Evolutionary conservation across 2,329 filamentous ascomycete genomes (phyloP), one percentile per base, ranked within the genome.

Genomic region (Colletotrichum sp.): DNA sequence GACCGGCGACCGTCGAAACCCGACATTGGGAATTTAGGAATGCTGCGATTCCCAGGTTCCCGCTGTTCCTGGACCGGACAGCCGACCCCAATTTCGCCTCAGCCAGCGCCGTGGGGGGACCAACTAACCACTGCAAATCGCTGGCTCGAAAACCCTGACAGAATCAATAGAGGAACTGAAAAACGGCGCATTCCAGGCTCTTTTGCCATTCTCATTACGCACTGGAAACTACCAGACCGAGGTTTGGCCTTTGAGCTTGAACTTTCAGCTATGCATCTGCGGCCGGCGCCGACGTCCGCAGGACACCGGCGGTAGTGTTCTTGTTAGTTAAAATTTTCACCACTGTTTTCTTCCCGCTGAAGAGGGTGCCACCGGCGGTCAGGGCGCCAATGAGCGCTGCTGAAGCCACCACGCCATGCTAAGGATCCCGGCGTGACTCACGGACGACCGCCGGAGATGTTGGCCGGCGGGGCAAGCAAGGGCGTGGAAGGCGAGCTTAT

Each of bases 271-370:
- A 18, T 72, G 32, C 34, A 9, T 28, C 10, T 16, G 16, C 64
- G 59, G 73, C 70, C 34, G 64, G 70, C 64, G 73, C 73, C 69
- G 69, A 68, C 44, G 64, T 39, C 70, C 73, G 70, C 30, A n/a
- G 73, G 73, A 75, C 24, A 62, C 62, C 63, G 73, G 28, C 57
- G 73, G 73, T 36, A 12, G 7, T 68, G 34, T n/a, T 39, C 2
- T 2, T 48, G 30, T 13, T 55, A 8, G 68, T 24, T 16, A 26
- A 52, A 48, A 13, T 48, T 72, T 57, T 57, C 22, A 52, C n/a
- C n/a, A 52, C 44, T 52, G n/a, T 52, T 39, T 3, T 32, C 24
- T 32, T 24, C 64, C 62, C 36, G 28, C 60, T 18, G 30, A 36
- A 63, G 16, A 34, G 30, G 60, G 30, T n/a, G n/a, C 59, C 59